Conservation (phyloP, 805 yeast species). For the Metschnikowia noctiluminum region DNA sequence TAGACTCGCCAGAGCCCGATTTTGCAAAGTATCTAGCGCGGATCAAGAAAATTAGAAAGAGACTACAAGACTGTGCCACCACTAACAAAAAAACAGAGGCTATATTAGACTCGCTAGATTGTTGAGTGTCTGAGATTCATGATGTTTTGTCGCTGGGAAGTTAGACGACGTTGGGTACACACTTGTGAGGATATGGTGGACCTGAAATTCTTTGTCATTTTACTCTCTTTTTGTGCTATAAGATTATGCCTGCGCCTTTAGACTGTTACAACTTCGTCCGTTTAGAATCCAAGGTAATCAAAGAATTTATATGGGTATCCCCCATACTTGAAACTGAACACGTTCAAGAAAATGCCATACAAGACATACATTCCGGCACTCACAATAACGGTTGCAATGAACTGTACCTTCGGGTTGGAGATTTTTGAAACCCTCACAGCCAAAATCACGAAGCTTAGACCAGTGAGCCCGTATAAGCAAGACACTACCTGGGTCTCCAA, state of each 20-base stretch:
- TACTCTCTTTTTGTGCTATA: too few relatives aligned
- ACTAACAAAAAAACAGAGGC: slow-evolving; percentile 37
- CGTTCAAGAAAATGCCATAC: slow-evolving; percentile 60
- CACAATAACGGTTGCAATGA: slow-evolving; percentile 46
- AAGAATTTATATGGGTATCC: slow-evolving; percentile 75
- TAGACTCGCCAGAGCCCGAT: slow-evolving; percentile 21
- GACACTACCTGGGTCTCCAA: slow-evolving; percentile 87
- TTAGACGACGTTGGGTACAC: too few relatives aligned
- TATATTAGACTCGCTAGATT: slow-evolving; percentile 20
- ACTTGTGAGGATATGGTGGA: too few relatives aligned
- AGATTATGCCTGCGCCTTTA: too few relatives aligned
- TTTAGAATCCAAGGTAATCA: slow-evolving; percentile 9
- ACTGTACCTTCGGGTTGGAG: slow-evolving; percentile 43
- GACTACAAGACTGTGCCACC: slow-evolving; percentile 25
- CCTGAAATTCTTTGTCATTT: too few relatives aligned
- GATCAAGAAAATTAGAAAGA: slow-evolving; percentile 29
- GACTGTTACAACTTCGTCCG: not conserved
- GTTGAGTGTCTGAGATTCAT: not conserved
- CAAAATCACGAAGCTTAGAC: slow-evolving; percentile 57
- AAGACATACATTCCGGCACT: slow-evolving; percentile 47
- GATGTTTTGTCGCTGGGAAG: too few relatives aligned
- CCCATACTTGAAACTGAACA: slow-evolving; percentile 66
- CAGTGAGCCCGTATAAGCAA: slow-evolving; percentile 65
- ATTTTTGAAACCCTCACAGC: slow-evolving; percentile 53
- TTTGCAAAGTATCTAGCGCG: slow-evolving; percentile 20